Evolutionary conservation across 192 early-diverging fungal genomes (phyloP).

Genomic region (Gamsiella multidivaricata): DNA sequence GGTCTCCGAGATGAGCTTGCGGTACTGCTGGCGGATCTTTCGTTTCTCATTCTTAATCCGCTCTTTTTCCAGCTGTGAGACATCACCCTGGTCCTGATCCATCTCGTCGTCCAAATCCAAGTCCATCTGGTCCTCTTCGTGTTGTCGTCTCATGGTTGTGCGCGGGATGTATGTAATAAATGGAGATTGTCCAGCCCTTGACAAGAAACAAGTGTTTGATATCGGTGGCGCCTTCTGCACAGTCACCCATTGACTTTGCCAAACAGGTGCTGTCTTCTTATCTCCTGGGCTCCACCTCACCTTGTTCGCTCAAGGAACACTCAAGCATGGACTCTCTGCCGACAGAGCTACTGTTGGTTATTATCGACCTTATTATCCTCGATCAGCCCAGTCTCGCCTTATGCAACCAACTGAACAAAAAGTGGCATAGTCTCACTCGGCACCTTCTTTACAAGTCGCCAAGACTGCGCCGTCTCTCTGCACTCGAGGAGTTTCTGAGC

Average conservation of each 20-base stretch:
- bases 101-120: constrained; percentile 23
- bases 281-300: not conserved
- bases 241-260: too few relatives aligned
- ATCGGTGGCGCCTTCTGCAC: too few relatives aligned
- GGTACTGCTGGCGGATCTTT: constrained; percentile 47
- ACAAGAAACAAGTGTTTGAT: too few relatives aligned
- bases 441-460: constrained; percentile 25
- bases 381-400: constrained; percentile 19
- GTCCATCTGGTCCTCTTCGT: not conserved
- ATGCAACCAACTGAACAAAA: constrained; percentile 31
- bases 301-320: not conserved
- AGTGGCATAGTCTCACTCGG: constrained; percentile 34
- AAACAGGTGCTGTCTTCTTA: too few relatives aligned
- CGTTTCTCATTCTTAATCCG: constrained; percentile 47
- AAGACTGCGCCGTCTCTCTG: not conserved
- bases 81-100: not conserved
- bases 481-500: constrained; percentile 18
- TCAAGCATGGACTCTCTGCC: constrained; percentile 34
- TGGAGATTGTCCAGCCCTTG: too few relatives aligned
- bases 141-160: not conserved
- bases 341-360: constrained; percentile 28
- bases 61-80: not conserved
- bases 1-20: constrained; percentile 45
- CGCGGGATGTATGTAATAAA: too few relatives aligned
- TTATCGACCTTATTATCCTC: constrained; percentile 7